phyloP scores from a whole-genome alignment of 179 eudicot genomes.

The Actinidia arguta region DNA sequence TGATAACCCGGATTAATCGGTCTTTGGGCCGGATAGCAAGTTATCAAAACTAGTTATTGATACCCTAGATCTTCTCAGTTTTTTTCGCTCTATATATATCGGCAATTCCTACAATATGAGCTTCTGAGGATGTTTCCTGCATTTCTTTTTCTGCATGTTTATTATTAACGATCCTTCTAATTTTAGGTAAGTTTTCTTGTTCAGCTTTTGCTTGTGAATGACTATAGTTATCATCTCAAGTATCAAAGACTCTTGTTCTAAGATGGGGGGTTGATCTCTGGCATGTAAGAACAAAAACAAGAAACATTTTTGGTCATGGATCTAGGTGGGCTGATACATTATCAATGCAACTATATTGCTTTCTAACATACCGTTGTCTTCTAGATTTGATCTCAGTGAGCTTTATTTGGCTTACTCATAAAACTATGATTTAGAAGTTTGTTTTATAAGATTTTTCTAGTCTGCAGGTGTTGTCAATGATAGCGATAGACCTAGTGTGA shows the following conservation, averaged over 20 bases:
- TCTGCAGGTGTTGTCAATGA: not conserved
- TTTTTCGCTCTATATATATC: not conserved
- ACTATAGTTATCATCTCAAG: not conserved
- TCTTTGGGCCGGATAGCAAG: too few species aligned
- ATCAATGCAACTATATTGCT: not conserved
- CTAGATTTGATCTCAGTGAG: not conserved
- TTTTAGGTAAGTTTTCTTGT: not conserved
- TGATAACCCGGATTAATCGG: too few species aligned
- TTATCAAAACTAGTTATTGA: too few species aligned
- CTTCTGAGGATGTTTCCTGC: not conserved
- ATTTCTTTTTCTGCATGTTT: not conserved
- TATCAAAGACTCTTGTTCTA: not conserved
- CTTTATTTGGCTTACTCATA: not conserved
- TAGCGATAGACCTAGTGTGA: not conserved
- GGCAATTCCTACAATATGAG: not conserved
- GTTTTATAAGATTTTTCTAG: not conserved
- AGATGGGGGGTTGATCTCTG: not conserved
- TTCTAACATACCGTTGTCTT: too few species aligned
- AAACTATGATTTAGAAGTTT: not conserved
- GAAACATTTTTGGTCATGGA: not conserved
- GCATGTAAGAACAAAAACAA: not conserved
- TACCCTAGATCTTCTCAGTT: too few species aligned
- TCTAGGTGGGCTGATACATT: not conserved
- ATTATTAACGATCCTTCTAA: too few species aligned
- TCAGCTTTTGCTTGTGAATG: not conserved